Evolutionary conservation across 2,329 filamentous ascomycete genomes (phyloP), one percentile per base, ranked within the genome.

Genomic region (Pseudogymnoascus sp.): DNA sequence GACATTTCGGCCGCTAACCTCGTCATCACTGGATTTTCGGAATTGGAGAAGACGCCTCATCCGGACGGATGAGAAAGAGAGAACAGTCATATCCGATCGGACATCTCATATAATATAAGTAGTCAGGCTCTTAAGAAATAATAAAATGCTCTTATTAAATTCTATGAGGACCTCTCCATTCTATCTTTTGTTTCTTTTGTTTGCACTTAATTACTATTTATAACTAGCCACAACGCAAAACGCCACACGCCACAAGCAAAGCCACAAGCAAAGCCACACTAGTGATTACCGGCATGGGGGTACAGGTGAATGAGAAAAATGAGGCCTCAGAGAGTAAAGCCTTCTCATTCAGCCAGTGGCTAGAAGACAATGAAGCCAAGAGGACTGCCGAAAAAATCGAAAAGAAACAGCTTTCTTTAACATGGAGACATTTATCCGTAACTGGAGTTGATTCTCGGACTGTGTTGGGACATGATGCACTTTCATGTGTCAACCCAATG

Each of bases 331-430:
- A 37, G n/a, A 40, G 18, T 5, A 35, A 55, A 13, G 15, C 5
- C 21, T 61, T 40, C n/a, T 61, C 59, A 45, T 61, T 10, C 13
- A 55, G 42, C 8, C 10, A 61, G 33, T 61, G 59, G 61, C 29
- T 62, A 29, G 27, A 62, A 29, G 58, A 62, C 5, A 36, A 62
- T 36, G 61, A 62, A 60, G 40, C 35, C 25, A 45, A 35, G 18
- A 60, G 45, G 10, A 18, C 13, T n/a, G 21, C 31, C 12, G 10
- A 45, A 2, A 60, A 62, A 29, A 45, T 62, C 15, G 45, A 60
- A 36, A 61, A 59, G 48, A 62, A 62, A 18, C 39, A 62, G 7
- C 58, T 62, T 12, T 58, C 61, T 36, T 15, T 62, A 45, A 62
- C 61, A 48, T 62, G 61, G 61, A 42, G 18, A 25, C 35, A 45